Evolutionary conservation across 2,329 filamentous ascomycete genomes (phyloP), one percentile per base, ranked within the genome.

Genomic region (Fusarium falciforme): DNA sequence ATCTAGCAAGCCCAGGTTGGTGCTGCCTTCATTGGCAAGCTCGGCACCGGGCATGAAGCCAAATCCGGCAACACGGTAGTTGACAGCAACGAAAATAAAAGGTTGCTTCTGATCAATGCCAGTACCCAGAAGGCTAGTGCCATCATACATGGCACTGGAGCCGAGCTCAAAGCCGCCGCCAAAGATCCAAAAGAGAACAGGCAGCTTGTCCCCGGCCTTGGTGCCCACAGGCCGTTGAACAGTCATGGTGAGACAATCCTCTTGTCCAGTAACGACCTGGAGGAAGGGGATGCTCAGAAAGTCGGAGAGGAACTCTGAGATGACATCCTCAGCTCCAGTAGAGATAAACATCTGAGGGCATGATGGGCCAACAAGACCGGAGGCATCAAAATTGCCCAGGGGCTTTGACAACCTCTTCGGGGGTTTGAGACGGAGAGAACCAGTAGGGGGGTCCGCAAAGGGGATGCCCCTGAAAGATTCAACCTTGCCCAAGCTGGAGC

Each of bases 391-490:
- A 0, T 85, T 91, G 1, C 92, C 93, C 1, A 93, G 81, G 1
- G 86, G 76, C 6, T 84, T 82, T 8, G 86, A 89, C 17, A 93
- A 83, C 33, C 71, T 80, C 77, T 90, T 87, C 1, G 94, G 94
- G 8, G 92, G 91, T 78, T 89, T 91, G 36, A 96, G 87, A 17
- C 94, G 90, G 27, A 94, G 84, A 4, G 85, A 80, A 0, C 92
- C 93, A 0, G 89, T 86, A 0, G 93, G 93, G 2, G 93, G 88
- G 70, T 93, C 85, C 3, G 93, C 93, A 78, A 91, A 96, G 4
- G 93, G 93, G 65, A 96, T 94, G 25, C 91, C 93, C 64, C 88
- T 90, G 84, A 94, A 95, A 29, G 86, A 89, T 66, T 96, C 93
- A 22, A 94, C 86, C 29, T 82, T 81, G 4, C 80, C 76, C 3